Evolutionary conservation across 352 stramenopile species (phyloP).

Genomic region (Globisporangium polare): DNA sequence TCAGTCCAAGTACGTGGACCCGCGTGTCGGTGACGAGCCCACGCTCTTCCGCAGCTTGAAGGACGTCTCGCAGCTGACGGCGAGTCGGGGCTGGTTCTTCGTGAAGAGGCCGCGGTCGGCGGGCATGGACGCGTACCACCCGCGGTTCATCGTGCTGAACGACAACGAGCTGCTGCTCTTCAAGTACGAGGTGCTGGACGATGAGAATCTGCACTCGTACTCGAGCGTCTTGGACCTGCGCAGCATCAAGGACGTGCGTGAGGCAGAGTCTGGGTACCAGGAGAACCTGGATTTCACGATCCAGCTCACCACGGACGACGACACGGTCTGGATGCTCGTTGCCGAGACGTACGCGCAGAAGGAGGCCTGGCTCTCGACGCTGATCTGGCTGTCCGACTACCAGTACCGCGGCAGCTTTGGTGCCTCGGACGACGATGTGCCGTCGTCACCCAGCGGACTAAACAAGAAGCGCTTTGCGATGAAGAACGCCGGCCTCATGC

Average conservation of each 20-base stretch:
- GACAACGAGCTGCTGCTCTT: conserved; percentile 77
- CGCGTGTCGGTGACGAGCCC: conserved; percentile 40
- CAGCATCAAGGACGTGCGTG: conserved; percentile 76
- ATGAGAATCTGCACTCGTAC: conserved; percentile 63
- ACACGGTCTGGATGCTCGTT: conserved; percentile 79
- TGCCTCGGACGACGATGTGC: conserved; percentile 6
- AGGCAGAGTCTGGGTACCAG: conserved; percentile 72
- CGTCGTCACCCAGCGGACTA: conserved; percentile 16
- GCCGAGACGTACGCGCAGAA: conserved; percentile 79
- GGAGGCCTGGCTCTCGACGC: conserved; percentile 78
- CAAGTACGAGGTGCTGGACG: conserved; percentile 83
- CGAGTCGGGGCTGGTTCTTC: conserved; percentile 80
- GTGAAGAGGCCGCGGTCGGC: conserved; percentile 66
- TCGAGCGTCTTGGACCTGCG: conserved; percentile 68
- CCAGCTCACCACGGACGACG: conserved; percentile 68
- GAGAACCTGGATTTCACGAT: conserved; percentile 86
- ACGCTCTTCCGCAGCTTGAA: conserved; percentile 71
- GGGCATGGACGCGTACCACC: conserved; percentile 75
- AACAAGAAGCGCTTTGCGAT: conserved; percentile 40
- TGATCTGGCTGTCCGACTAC: conserved; percentile 87
- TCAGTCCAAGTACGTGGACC: conserved; percentile 68
- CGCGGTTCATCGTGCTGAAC: conserved; percentile 78
- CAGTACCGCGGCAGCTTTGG: conserved; percentile 47
- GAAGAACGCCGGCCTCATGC: conserved; percentile 46
- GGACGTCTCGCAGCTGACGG: conserved; percentile 63